Evolutionary conservation across 768 basidiomycete genomes (phyloP).

Genomic region (Lactarius sanguifluus): DNA sequence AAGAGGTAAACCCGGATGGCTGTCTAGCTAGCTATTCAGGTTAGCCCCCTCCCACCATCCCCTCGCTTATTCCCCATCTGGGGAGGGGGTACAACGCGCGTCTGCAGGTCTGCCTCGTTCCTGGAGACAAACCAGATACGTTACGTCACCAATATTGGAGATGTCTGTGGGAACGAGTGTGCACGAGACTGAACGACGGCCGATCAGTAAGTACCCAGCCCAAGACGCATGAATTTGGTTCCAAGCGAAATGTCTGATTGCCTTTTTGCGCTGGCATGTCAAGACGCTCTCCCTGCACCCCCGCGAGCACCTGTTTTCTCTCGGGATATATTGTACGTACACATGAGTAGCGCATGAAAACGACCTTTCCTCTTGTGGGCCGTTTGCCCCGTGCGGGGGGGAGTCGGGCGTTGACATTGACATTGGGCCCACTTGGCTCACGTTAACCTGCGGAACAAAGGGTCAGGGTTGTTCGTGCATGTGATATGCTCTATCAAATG

Average conservation of each 20-base stretch:
- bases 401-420: neutral
- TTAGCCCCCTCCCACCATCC: neutral
- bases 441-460: neutral
- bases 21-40: neutral
- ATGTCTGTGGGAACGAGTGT: constrained; percentile 6
- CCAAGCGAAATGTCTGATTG: constrained; percentile 10
- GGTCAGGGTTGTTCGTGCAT: neutral
- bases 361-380: constrained; percentile 1
- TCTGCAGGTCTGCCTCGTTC: neutral
- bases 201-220: neutral
- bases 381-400: neutral
- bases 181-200: neutral
- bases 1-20: neutral
- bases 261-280: constrained; percentile 9
- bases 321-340: neutral
- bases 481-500: neutral
- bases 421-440: neutral
- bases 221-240: neutral
- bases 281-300: neutral
- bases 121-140: neutral
- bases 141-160: neutral
- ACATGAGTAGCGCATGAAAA: neutral
- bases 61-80: neutral
- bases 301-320: neutral
- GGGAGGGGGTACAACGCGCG: neutral